Evolutionary conservation across 163 green algal genomes (phyloP).

Genomic region (Coccomyxa subellipsoidea): DNA sequence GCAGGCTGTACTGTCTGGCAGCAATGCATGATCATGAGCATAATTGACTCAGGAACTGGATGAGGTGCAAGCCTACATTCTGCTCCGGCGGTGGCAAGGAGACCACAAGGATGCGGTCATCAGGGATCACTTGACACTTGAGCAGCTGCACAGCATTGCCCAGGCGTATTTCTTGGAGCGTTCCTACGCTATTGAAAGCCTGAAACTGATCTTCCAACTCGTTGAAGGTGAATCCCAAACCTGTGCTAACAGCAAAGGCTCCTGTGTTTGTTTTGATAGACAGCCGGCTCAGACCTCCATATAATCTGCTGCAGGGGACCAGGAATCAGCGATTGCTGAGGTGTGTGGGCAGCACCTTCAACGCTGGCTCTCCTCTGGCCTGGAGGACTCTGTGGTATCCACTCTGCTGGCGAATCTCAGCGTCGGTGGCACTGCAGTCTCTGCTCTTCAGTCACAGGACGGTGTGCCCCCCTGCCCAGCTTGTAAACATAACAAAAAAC

Average conservation of each 20-base stretch:
- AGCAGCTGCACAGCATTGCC: constrained; percentile 17
- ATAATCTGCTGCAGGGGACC: not conserved
- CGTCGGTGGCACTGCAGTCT: not conserved
- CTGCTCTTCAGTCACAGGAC: not conserved
- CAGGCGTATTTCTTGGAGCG: constrained; percentile 31
- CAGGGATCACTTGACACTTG: constrained; percentile 9
- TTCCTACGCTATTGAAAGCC: constrained; percentile 23
- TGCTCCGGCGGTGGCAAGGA: constrained; percentile 37
- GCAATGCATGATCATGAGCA: not conserved
- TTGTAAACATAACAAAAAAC: too few relatives aligned
- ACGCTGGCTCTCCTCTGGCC: not conserved
- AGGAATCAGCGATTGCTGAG: not conserved
- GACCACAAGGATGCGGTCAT: not conserved
- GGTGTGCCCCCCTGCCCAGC: not conserved
- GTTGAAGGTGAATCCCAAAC: not conserved
- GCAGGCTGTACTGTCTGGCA: too few relatives aligned
- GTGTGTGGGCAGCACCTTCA: not conserved
- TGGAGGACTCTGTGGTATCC: not conserved
- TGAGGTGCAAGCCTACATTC: constrained; percentile 44
- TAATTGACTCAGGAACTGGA: constrained; percentile 22
- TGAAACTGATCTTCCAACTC: constrained; percentile 25
- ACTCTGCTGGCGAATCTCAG: not conserved
- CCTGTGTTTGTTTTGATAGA: not conserved
- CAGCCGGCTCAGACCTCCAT: too few relatives aligned
- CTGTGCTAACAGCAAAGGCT: not conserved